phyloP scores from a whole-genome alignment of 306 rosid genomes.

The Astragalus glycyphyllos region DNA sequence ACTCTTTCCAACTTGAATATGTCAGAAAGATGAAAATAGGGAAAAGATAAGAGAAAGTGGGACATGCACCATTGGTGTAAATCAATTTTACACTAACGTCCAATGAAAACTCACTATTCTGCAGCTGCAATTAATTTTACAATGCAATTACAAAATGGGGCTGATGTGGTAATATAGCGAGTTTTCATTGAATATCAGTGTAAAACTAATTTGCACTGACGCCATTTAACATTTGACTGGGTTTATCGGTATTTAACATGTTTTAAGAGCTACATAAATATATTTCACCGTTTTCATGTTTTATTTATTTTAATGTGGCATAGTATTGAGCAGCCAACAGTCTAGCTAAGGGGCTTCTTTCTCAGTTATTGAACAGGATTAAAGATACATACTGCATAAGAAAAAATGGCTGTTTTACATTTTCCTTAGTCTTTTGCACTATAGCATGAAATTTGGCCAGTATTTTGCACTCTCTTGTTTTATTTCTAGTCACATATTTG shows the following conservation, averaged over 20 bases:
- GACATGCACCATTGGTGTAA: too few relatives aligned
- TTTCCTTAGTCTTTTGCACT: neutral
- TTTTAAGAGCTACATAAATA: neutral
- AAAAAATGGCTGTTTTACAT: neutral
- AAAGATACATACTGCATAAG: neutral
- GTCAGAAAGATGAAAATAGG: neutral
- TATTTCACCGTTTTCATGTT: neutral
- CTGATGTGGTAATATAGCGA: too few relatives aligned
- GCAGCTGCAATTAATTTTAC: too few relatives aligned
- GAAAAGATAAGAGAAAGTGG: neutral
- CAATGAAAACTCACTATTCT: too few relatives aligned
- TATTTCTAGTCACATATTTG: neutral
- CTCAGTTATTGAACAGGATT: neutral
- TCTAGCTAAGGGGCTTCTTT: neutral
- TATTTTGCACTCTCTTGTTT: constrained; percentile 1
- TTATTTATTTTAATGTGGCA: neutral
- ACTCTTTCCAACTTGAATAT: constrained; percentile 26
- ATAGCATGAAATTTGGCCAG: constrained; percentile 27
- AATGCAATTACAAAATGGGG: too few relatives aligned
- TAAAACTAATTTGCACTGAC: too few relatives aligned
- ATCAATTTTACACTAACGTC: too few relatives aligned
- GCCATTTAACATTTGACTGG: neutral
- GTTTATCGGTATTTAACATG: neutral
- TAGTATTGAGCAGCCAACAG: neutral
- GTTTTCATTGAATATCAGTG: too few relatives aligned